Evolutionary conservation across 768 basidiomycete genomes (phyloP).

Genomic region (Tylopilus vinaceipallidus): DNA sequence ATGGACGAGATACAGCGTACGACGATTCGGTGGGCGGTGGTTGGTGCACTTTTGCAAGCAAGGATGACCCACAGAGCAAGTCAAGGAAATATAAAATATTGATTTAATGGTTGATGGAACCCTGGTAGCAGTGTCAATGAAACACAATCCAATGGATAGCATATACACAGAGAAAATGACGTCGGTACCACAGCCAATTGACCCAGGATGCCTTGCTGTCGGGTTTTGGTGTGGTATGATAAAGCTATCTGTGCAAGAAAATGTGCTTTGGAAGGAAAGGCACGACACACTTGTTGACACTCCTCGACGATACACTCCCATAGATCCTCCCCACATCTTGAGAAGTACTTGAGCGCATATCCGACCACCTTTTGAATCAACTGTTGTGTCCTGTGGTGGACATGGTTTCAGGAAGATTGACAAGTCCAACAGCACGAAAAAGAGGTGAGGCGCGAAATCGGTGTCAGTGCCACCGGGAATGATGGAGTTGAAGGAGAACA

Average conservation of each 20-base stretch:
- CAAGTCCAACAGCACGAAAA: neutral
- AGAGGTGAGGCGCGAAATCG: no score
- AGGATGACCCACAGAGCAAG: conserved; percentile 76
- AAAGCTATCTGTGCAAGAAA: no score
- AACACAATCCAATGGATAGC: neutral
- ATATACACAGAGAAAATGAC: neutral
- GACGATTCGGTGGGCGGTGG: conserved; percentile 27
- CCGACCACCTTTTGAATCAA: conserved; percentile 87
- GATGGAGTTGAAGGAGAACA: conserved; percentile 41
- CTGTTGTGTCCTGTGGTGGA: conserved; percentile 76
- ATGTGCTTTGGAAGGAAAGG: neutral
- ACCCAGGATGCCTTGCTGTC: no score
- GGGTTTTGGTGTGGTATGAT: no score
- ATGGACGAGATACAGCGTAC: no score
- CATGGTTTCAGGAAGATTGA: neutral
- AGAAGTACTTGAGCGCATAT: conserved; percentile 82
- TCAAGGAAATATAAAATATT: conserved; percentile 92
- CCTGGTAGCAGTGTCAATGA: conserved; percentile 39
- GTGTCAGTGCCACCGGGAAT: neutral
- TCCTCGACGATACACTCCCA: conserved; percentile 95
- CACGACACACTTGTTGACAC: conserved; percentile 67
- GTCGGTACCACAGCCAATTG: neutral
- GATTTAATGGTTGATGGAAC: conserved; percentile 86
- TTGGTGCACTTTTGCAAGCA: conserved; percentile 60
- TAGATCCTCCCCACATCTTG: conserved; percentile 84